Conservation (phyloP, 2,329 filamentous ascomycete genomes). For the Fusarium subtropicale region DNA sequence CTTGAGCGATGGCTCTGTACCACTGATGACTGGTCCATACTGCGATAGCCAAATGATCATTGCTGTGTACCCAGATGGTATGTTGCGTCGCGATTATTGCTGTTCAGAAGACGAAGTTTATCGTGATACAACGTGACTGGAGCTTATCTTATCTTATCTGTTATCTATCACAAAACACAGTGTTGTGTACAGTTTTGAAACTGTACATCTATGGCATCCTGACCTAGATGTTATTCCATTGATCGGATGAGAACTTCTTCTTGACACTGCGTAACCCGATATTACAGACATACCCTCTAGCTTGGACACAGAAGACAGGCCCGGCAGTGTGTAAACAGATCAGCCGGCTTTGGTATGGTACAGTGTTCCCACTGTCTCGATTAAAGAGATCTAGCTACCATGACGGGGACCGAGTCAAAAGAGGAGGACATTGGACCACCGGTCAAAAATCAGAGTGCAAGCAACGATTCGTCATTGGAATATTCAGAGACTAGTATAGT, state of each 20-base stretch:
- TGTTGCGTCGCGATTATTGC: no score
- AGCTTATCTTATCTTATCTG: neutral
- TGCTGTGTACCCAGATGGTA: neutral
- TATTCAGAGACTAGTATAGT: rapidly evolving
- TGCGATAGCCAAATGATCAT: neutral
- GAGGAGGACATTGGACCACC: neutral
- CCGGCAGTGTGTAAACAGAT: no score
- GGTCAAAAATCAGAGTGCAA: neutral
- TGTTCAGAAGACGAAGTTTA: neutral
- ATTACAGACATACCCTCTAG: neutral
- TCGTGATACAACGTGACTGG: neutral
- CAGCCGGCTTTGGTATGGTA: rapidly evolving
- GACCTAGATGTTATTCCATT: neutral
- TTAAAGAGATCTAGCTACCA: neutral
- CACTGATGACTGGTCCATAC: neutral
- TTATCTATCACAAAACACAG: neutral
- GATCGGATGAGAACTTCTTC: neutral
- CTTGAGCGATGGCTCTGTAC: rapidly evolving
- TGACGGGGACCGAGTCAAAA: neutral
- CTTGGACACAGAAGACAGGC: no score
- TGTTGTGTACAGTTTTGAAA: rapidly evolving
- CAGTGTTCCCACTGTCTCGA: neutral
- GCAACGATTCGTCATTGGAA: neutral
- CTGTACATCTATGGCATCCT: neutral
- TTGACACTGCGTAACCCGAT: neutral